These are phyloP conservation scores for Lasiodiplodia sp. DNA, from an alignment of 2,329 filamentous ascomycete species.

Conservation along the genomic window DNA sequence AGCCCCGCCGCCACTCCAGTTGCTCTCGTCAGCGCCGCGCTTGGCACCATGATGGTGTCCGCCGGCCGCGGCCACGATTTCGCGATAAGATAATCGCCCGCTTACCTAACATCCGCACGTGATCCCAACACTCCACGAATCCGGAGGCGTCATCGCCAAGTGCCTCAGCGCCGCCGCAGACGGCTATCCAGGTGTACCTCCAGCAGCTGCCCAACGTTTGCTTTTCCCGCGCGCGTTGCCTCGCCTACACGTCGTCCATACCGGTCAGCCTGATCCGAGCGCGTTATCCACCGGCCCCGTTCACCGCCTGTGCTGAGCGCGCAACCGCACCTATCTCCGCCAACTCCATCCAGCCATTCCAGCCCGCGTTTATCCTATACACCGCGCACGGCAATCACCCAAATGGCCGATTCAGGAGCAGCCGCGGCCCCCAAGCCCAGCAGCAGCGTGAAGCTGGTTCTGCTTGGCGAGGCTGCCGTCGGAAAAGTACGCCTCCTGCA, in stretches of 20 bases:
- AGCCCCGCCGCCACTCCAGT: too few relatives aligned
- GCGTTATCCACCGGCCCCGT: constrained; percentile 10
- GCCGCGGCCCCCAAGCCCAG: constrained; percentile 83
- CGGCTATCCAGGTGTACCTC: neutral
- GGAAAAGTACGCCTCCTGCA: constrained; percentile 76
- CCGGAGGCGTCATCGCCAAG: constrained; percentile 20
- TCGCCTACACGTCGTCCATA: neutral
- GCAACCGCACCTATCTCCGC: constrained; percentile 29
- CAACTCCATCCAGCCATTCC: constrained; percentile 17
- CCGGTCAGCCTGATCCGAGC: constrained; percentile 26
- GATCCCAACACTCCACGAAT: constrained; percentile 4
- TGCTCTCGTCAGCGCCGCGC: constrained; percentile 21
- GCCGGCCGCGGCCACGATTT: constrained; percentile 11
- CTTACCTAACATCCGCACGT: constrained; percentile 13
- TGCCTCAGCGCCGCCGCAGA: constrained; percentile 20
- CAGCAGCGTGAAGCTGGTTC: constrained; percentile 99
- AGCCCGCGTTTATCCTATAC: constrained; percentile 7
- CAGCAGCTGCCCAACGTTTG: neutral
- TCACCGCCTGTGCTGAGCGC: constrained; percentile 29
- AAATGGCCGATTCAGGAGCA: constrained; percentile 76
- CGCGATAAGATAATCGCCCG: constrained; percentile 18
- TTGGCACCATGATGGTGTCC: neutral
- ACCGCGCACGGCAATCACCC: constrained; percentile 23
- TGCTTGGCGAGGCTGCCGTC: constrained; percentile 95
- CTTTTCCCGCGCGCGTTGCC: constrained; percentile 7